Conservation (phyloP, 1,284 basidiomycete species). For the Athelia psychrophila region DNA sequence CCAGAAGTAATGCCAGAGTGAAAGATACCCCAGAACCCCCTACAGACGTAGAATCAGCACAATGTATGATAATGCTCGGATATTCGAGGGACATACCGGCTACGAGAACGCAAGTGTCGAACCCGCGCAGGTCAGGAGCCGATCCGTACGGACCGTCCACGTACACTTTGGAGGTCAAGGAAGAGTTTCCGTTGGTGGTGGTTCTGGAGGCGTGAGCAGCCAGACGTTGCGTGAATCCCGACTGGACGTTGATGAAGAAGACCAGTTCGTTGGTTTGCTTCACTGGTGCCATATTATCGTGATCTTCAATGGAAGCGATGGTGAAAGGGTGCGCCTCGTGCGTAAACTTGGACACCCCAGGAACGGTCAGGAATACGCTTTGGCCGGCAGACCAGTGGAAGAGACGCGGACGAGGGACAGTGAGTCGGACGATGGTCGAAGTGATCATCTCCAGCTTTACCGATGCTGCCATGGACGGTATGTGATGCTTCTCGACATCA, state of each 20-base stretch:
- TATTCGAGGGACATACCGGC: constrained; percentile 42
- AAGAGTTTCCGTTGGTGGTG: constrained; percentile 4
- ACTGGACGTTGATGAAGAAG: constrained; percentile 44
- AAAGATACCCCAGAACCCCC: constrained; percentile 52
- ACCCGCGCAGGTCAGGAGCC: constrained; percentile 40
- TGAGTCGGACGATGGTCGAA: constrained; percentile 48
- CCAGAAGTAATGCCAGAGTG: constrained; percentile 44
- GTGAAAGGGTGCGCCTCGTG: constrained; percentile 59
- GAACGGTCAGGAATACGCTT: constrained; percentile 50
- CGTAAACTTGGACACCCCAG: constrained; percentile 36
- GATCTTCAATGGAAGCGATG: constrained; percentile 38
- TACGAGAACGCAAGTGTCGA: constrained; percentile 43
- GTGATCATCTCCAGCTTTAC: constrained; percentile 44
- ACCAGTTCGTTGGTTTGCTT: constrained; percentile 21
- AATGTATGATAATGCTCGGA: no score
- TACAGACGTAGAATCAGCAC: constrained; percentile 8
- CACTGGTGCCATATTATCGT: not conserved
- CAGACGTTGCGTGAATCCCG: constrained; percentile 48
- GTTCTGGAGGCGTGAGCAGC: constrained; percentile 27
- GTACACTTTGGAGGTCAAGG: constrained; percentile 32
- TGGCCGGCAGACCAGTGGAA: constrained; percentile 60
- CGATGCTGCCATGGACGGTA: not conserved
- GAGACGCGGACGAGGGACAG: constrained; percentile 36
- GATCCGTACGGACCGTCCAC: constrained; percentile 56
- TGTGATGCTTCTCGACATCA: constrained; percentile 25